Evolutionary conservation across 148 eudicot species (phyloP).

Genomic region (Rhododendron williamsianum): DNA sequence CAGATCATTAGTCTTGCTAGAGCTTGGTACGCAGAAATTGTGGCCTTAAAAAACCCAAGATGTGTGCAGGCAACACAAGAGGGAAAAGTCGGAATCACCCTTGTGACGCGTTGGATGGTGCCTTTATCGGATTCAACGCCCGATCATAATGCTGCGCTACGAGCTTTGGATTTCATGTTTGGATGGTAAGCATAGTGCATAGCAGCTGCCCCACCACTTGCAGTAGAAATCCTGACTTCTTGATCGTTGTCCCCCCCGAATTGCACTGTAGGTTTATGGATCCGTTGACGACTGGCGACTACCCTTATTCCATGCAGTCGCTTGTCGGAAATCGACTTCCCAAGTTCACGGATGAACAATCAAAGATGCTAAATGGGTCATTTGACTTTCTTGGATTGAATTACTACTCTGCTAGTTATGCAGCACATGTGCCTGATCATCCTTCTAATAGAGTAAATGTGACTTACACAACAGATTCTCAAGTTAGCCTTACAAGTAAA

Average conservation of each 20-base stretch:
- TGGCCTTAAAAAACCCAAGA: neutral
- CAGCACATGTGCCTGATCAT: constrained; percentile 21
- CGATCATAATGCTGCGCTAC: neutral
- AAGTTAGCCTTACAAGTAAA: constrained; percentile 27
- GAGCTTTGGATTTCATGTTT: neutral
- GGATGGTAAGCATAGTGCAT: neutral
- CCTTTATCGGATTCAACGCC: neutral
- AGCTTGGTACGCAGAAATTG: no score
- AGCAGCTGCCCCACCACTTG: neutral
- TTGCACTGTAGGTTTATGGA: neutral
- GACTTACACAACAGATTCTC: constrained; percentile 25
- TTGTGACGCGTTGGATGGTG: neutral
- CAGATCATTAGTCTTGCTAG: no score
- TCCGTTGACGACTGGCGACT: neutral
- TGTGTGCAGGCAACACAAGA: neutral
- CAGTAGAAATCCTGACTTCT: neutral
- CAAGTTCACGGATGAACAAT: constrained; percentile 25
- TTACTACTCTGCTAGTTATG: constrained; percentile 52
- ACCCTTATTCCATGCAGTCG: constrained; percentile 6
- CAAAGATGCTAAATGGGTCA: constrained; percentile 29
- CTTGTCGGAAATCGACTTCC: constrained; percentile 29
- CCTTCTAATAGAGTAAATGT: constrained; percentile 16
- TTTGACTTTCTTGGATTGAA: constrained; percentile 57
- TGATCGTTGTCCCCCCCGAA: neutral
- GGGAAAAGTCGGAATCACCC: neutral